Percentiles rank a stretch among this genome's conserved stretches.
phyloP scores from a whole-genome alignment of 1,284 basidiomycete genomes.

The Malassezia japonica region DNA sequence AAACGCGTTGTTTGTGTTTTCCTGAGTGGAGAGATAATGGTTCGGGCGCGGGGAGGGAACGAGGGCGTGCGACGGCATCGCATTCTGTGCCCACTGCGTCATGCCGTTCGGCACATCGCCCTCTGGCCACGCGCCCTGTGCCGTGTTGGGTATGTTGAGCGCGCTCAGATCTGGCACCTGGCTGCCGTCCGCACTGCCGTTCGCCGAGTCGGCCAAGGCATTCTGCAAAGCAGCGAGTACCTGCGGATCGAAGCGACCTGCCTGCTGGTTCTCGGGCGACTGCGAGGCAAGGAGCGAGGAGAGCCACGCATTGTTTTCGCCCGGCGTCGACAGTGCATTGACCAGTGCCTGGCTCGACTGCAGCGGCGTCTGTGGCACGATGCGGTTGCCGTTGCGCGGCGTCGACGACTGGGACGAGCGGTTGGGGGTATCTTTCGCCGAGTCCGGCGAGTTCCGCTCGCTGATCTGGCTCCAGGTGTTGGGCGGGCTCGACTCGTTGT shows the following conservation, averaged over 20 bases:
- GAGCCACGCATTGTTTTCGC: slow-evolving; percentile 2
- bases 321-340: slow-evolving; percentile 26
- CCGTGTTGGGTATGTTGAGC: background rate
- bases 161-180: background rate
- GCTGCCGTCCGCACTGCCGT: background rate
- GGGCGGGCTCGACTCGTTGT: slow-evolving; percentile 19
- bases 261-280: background rate
- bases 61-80: background rate
- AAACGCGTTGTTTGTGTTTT: background rate
- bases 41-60: background rate
- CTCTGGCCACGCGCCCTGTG: background rate
- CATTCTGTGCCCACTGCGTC: background rate
- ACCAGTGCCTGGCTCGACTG: slow-evolving; percentile 33
- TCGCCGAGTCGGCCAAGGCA: slow-evolving; percentile 17
- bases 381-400: background rate
- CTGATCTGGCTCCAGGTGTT: slow-evolving; percentile 3
- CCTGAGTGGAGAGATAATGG: too few relatives aligned
- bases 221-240: slow-evolving; percentile 33
- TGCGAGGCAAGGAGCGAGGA: background rate
- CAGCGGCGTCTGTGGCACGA: background rate
- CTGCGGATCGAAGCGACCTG: slow-evolving; percentile 26
- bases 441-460: background rate
- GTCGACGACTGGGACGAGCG: background rate
- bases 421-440: background rate
- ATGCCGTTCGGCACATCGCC: background rate